phyloP scores from a whole-genome alignment of 2,329 filamentous ascomycete genomes.

The Cyclaneusma minus region DNA sequence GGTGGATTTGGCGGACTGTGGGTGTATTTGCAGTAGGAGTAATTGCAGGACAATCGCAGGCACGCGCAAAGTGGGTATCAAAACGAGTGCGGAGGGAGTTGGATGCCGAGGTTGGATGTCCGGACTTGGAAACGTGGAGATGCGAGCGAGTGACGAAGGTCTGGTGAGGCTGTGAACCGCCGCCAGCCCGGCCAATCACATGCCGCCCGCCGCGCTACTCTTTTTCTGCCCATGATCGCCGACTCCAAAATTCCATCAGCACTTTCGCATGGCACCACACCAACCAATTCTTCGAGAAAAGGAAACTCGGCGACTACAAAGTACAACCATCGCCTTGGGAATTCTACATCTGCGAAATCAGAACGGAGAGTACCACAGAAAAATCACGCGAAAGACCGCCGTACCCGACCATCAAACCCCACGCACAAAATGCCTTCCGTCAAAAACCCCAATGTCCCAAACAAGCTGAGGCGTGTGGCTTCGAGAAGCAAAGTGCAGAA shows the following conservation, averaged over 20 bases:
- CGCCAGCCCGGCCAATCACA: no score
- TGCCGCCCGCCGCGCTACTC: no score
- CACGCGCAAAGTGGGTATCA: no score
- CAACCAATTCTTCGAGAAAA: neutral
- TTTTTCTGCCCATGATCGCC: slow-evolving; percentile 2
- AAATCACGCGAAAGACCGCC: no score
- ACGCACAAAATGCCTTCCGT: slow-evolving; percentile 20
- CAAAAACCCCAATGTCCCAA: slow-evolving; percentile 19
- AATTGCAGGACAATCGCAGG: neutral
- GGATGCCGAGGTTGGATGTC: no score
- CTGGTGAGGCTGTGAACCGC: no score
- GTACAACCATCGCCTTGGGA: slow-evolving; percentile 2
- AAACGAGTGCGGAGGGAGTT: no score
- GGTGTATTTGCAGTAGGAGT: neutral
- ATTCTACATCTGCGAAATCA: no score
- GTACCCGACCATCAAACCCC: no score
- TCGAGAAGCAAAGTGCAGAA: slow-evolving; percentile 17
- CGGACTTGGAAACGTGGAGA: no score
- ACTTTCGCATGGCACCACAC: slow-evolving; percentile 3
- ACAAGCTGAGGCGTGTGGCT: slow-evolving; percentile 16
- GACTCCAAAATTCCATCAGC: slow-evolving; percentile 11
- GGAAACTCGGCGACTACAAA: slow-evolving; percentile 2
- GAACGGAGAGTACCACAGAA: no score
- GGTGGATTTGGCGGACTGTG: slow-evolving; percentile 6
- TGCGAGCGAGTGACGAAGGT: no score